phyloP scores from a whole-genome alignment of 805 yeast species.

The Nakazawaea sp. region DNA sequence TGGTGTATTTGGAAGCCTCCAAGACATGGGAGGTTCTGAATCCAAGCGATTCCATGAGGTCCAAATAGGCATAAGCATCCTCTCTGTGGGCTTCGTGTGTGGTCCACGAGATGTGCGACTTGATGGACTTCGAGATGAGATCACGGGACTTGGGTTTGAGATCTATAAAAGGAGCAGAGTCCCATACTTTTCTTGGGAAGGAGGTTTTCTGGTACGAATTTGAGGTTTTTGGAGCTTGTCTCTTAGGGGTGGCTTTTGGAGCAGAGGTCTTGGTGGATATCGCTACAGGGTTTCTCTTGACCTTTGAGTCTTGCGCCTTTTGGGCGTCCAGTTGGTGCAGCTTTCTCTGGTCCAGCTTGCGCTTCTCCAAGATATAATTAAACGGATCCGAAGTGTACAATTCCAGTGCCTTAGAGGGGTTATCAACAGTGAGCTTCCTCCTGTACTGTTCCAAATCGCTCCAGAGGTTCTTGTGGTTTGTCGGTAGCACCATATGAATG shows the following conservation, averaged over 20 bases:
- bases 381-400: conserved; percentile 75
- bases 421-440: conserved; percentile 34
- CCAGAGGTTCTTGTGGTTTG: conserved; percentile 79
- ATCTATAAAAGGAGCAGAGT: conserved; percentile 58
- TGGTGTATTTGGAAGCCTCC: conserved; percentile 63
- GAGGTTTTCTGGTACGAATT: conserved; percentile 7
- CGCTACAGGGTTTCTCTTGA: conserved; percentile 37
- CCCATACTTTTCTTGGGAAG: conserved; percentile 61
- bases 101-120: conserved; percentile 51
- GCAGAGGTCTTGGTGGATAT: conserved; percentile 21
- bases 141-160: conserved; percentile 59
- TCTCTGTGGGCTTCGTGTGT: conserved; percentile 15
- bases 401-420: conserved; percentile 40
- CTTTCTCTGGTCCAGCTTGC: conserved; percentile 33
- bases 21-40: conserved; percentile 62
- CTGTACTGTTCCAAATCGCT: conserved; percentile 58
- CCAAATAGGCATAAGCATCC: conserved; percentile 3
- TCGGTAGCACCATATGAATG: conserved; percentile 81
- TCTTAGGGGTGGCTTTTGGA: conserved; percentile 9
- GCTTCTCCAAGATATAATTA: conserved; percentile 50
- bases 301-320: conserved; percentile 43
- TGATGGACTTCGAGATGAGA: conserved; percentile 55
- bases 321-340: conserved; percentile 41
- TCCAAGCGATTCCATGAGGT: conserved; percentile 37
- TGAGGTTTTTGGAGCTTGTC: conserved; percentile 11